Conservation (phyloP, 2,329 filamentous ascomycete species). For the Aureobasidium sp. region DNA sequence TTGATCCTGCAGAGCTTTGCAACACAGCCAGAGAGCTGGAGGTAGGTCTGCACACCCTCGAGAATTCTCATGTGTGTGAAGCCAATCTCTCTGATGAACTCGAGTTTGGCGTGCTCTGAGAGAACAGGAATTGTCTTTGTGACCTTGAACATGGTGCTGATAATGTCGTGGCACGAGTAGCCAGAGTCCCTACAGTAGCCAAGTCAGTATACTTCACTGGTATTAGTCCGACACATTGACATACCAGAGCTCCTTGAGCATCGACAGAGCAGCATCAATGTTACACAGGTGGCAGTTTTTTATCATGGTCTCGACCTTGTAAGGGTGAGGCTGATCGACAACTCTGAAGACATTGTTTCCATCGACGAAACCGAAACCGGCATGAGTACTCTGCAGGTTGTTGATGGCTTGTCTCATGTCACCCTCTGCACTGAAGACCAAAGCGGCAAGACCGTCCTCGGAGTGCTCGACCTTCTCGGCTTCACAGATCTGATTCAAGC, state of each 20-base stretch:
- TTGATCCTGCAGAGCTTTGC: constrained; percentile 89
- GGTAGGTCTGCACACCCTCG: constrained; percentile 91
- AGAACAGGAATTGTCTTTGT: constrained; percentile 90
- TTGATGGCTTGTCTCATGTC: constrained; percentile 99
- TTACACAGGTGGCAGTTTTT: constrained; percentile 93
- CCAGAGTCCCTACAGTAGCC: constrained; percentile 54
- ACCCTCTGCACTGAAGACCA: constrained; percentile 94
- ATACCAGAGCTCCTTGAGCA: constrained; percentile 79
- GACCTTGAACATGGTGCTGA: constrained; percentile 98
- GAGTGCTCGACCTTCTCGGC: constrained; percentile 84
- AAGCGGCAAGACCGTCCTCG: constrained; percentile 88
- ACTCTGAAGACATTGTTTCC: constrained; percentile 98
- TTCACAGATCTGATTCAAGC: constrained; percentile 84
- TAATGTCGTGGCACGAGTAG: constrained; percentile 96
- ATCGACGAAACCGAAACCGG: constrained; percentile 93
- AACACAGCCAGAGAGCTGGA: constrained; percentile 89
- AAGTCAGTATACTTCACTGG: not conserved
- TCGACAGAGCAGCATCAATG: constrained; percentile 78
- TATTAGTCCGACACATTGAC: constrained; percentile 11
- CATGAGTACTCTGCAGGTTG: constrained; percentile 86
- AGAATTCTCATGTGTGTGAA: constrained; percentile 99
- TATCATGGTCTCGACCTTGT: constrained; percentile 98
- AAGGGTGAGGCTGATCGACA: constrained; percentile 91
- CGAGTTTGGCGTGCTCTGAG: constrained; percentile 89
- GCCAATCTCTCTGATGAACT: constrained; percentile 91